Evolutionary conservation across 805 yeast genomes (phyloP).

Genomic region (Saccharomycopsis amapae): DNA sequence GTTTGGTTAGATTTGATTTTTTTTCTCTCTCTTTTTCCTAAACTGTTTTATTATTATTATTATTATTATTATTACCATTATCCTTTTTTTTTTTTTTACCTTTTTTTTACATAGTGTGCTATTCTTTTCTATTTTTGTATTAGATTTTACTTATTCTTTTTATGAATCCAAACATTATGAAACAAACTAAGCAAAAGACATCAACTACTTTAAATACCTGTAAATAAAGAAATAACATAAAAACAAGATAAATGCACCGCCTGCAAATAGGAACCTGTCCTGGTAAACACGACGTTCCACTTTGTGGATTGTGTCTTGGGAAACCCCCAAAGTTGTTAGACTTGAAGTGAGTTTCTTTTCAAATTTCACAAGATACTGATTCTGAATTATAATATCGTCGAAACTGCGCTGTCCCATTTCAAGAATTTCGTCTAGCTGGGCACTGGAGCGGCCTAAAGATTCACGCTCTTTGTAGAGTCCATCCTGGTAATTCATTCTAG

Average conservation of each 20-base stretch:
- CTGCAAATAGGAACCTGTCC: constrained; percentile 83
- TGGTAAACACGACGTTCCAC: constrained; percentile 77
- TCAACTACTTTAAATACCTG: constrained; percentile 55
- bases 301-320: constrained; percentile 71
- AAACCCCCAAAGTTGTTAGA: constrained; percentile 77
- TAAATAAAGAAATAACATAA: constrained; percentile 61
- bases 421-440: constrained; percentile 80
- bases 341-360: constrained; percentile 59
- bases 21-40: not conserved
- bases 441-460: constrained; percentile 58
- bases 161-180: too few relatives aligned
- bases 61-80: not conserved
- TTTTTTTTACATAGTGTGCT: too few relatives aligned
- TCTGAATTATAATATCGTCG: constrained; percentile 81
- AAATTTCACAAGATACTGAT: constrained; percentile 57
- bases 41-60: not conserved
- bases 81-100: not conserved
- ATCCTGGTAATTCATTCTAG: constrained; percentile 37
- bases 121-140: too few relatives aligned
- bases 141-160: not conserved
- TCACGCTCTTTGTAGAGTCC: constrained; percentile 67
- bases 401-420: constrained; percentile 85
- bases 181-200: not conserved
- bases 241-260: constrained; percentile 56
- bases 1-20: not conserved